Conservation (phyloP, 2,329 filamentous ascomycete genomes). For the Diaporthe vexans region DNA sequence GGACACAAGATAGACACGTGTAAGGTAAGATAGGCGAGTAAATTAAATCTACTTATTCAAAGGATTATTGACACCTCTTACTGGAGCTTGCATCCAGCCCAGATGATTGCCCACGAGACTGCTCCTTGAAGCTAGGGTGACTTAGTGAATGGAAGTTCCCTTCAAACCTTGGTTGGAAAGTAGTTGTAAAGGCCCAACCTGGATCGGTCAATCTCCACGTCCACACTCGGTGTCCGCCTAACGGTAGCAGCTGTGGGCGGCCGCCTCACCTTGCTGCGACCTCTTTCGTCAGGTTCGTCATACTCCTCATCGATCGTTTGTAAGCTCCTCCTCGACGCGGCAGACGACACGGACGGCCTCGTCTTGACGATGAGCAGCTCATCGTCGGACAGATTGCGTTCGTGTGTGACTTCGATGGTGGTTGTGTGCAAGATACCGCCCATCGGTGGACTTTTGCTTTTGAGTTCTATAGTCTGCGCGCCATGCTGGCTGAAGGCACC, state of each 20-base stretch:
- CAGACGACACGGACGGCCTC: conserved; percentile 12
- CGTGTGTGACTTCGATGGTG: conserved; percentile 23
- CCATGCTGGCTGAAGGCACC: conserved; percentile 3
- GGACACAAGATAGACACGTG: neutral
- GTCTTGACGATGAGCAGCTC: neutral
- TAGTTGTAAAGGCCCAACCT: conserved; percentile 11
- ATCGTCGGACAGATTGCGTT: conserved; percentile 11
- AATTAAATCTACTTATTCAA: neutral
- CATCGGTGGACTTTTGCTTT: neutral
- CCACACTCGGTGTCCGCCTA: conserved; percentile 12
- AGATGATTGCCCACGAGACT: neutral
- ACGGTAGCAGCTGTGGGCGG: neutral
- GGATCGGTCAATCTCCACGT: conserved; percentile 28
- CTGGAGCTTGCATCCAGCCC: neutral
- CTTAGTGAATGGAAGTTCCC: neutral
- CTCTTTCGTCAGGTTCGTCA: conserved; percentile 9
- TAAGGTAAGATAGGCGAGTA: neutral
- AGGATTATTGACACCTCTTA: conserved; percentile 1
- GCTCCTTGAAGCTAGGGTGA: neutral
- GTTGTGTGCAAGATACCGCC: conserved; percentile 23
- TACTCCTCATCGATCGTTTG: conserved; percentile 11
- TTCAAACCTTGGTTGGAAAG: neutral
- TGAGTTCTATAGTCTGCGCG: neutral
- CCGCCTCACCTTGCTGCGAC: conserved; percentile 12
- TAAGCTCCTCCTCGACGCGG: conserved; percentile 7